Conservation (phyloP, 495 filamentous ascomycete species). For the Parathielavia appendiculata region DNA sequence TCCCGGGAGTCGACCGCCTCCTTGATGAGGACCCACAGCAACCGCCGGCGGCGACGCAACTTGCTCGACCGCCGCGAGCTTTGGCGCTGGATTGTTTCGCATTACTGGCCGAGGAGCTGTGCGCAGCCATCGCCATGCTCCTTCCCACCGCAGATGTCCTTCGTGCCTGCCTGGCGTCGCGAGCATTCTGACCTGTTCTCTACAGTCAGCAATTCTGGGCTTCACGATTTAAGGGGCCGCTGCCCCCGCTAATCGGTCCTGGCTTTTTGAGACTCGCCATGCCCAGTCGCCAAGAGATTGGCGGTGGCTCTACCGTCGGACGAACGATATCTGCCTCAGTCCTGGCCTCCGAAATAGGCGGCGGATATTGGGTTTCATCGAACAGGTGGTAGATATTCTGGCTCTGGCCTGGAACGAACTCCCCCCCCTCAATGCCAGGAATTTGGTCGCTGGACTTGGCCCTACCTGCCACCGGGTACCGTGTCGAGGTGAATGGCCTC, state of each 20-base stretch:
- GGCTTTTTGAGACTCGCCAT: not conserved
- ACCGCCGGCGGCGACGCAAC: not conserved
- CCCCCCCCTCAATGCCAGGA: not conserved
- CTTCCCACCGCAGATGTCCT: not conserved
- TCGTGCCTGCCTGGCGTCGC: not conserved
- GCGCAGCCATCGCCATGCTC: not conserved
- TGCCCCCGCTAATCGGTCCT: not conserved
- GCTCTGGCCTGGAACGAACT: not conserved
- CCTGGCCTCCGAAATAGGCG: not conserved
- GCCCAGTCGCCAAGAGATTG: not conserved
- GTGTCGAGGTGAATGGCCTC: not conserved
- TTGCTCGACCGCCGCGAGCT: not conserved
- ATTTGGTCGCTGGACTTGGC: not conserved
- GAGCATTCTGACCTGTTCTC: not conserved
- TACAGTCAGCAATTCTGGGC: not conserved
- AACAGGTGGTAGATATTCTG: not conserved
- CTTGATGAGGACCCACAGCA: not conserved
- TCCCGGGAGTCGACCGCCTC: not conserved
- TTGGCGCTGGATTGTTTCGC: not conserved
- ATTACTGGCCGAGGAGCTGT: not conserved
- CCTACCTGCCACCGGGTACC: not conserved
- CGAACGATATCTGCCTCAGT: not conserved
- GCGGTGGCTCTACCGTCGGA: conserved; percentile 5
- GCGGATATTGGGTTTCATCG: not conserved
- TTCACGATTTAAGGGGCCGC: not conserved